Base-by-base conservation (phyloP, 352 stramenopile species). In the Pythium sp. region DNA sequence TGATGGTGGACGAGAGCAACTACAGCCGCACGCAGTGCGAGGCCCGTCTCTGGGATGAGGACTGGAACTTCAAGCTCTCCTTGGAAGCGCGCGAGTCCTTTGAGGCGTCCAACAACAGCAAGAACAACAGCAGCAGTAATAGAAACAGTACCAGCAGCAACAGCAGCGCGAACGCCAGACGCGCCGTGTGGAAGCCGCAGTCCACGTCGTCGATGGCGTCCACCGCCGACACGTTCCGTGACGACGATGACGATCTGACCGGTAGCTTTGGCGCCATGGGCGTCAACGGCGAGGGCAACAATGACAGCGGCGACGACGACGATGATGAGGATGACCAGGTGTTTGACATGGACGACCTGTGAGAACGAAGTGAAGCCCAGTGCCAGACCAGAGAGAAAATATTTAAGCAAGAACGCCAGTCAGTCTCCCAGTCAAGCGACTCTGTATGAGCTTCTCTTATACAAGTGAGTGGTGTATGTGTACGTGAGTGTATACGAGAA, bases 31-130 rank as follows among this genome's bases (percentile, higher is more conserved):
- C 72, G 14, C 82, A 92, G 65, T 82, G 78, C 57, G 74, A 89
- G 58, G 78, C 74, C 15, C 67, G 72, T 32, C 73, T 89, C 18
- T 88, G 79, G 78, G 81, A 92, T 54, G 74, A 92, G 51, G 78
- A 84, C 65, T 90, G 82, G 84, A 80, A 92, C 78, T 90, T 81
- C 68, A 90, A 90, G 61, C 79, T 90, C 51, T 90, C 80, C 30
- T 76, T 90, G 9, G 84, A 92, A 58, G 73, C 77, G 15, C 81
- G 84, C 22, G 80, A 92, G 71, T 86, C 80, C 9, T 87, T 90
- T 28, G 77, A 90, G 58, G 71, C 71, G 3, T 55, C 53, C 26
- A 67, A 46, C 18, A 65, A 51, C 15, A 70, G 66, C 15, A 67
- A 68, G 24, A 15, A 11, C 5, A 72, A 72, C 5, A 65, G 34